Evolutionary conservation across 371 early-diverging fungal genomes (phyloP).

Genomic region (Neoconidiobolus thromboides): DNA sequence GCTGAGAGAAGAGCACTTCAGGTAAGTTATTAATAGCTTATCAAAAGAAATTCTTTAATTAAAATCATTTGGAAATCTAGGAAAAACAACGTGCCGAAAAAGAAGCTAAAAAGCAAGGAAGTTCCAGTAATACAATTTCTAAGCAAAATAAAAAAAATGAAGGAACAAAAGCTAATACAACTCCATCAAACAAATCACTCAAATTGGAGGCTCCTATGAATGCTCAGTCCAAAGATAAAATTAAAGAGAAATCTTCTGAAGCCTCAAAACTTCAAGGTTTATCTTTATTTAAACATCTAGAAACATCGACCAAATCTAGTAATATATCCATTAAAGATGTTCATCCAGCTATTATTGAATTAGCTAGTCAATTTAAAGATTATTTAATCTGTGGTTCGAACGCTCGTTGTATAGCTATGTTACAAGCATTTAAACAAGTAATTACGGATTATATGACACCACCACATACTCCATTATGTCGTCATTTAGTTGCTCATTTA

Average conservation of each 20-base stretch:
- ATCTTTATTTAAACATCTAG: slow-evolving; percentile 43
- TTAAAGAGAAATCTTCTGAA: slow-evolving; percentile 12
- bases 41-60: neutral
- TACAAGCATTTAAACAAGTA: slow-evolving; percentile 65
- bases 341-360: slow-evolving; percentile 71
- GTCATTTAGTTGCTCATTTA: slow-evolving; percentile 65
- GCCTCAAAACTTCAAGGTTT: slow-evolving; percentile 14
- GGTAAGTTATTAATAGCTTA: slow-evolving; percentile 8
- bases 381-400: slow-evolving; percentile 79
- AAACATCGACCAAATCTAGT: slow-evolving; percentile 18
- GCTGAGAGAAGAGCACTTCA: slow-evolving; percentile 71
- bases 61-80: slow-evolving; percentile 15
- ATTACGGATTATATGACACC: slow-evolving; percentile 86
- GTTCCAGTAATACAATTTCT: slow-evolving; percentile 15
- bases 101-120: slow-evolving; percentile 26
- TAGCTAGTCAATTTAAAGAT: slow-evolving; percentile 73
- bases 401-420: slow-evolving; percentile 69
- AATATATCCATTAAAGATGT: slow-evolving; percentile 32
- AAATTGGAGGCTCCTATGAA: slow-evolving; percentile 13
- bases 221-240: slow-evolving; percentile 13
- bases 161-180: neutral
- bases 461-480: slow-evolving; percentile 53
- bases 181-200: slow-evolving; percentile 4
- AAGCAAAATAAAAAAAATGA: slow-evolving; percentile 11
- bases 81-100: slow-evolving; percentile 60